Evolutionary conservation across 805 yeast species (phyloP), one percentile per base, ranked within the genome.

Genomic region (Lachancea nothofagi): DNA sequence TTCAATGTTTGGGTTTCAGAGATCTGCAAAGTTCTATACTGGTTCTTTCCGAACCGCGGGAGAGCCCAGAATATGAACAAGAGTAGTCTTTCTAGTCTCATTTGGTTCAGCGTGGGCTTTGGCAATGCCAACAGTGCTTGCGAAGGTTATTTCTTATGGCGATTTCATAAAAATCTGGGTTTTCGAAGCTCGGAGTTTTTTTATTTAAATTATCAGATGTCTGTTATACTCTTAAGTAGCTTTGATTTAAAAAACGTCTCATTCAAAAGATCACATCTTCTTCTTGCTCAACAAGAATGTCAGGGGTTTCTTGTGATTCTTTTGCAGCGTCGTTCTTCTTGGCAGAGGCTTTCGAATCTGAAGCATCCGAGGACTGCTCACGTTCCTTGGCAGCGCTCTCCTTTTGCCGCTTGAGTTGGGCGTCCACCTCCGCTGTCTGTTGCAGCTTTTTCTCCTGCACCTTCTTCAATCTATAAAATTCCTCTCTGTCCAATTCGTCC

Each of bases 401-500:
- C 13, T 49, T 60, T 12, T 26, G 25, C 14, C 44, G 42, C 19
- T 38, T 65, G 53, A 59, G 45, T 42, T 75, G 83, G 15, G 70
- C 72, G 47, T 81, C 93, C 19, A 72, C 71, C 17, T 71, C 74
- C 3, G 85, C 88, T 15, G 72, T 74, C 39, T 84, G 90, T 42
- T 77, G 74, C 65, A 87, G 95, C 65, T 88, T 88, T 80, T 86
- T 87, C 58, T 85, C 95, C 64, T 88, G 96, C 38, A 90, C 96
- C 66, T 90, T 90, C 72, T 93, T 93, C 69, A 90, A 77, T 56
- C 98, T 75, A 69, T 89, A 93, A 61, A 90, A 90, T 67, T 90
- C 98, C 68, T 90, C 98, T 75, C 98, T 83, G 62, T 93, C 97
- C 62, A 93, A 75, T 68, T 90, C 98, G 66, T 93, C 98, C 59